Conservation (phyloP, 805 yeast species). For the Metschnikowia shivogae region DNA sequence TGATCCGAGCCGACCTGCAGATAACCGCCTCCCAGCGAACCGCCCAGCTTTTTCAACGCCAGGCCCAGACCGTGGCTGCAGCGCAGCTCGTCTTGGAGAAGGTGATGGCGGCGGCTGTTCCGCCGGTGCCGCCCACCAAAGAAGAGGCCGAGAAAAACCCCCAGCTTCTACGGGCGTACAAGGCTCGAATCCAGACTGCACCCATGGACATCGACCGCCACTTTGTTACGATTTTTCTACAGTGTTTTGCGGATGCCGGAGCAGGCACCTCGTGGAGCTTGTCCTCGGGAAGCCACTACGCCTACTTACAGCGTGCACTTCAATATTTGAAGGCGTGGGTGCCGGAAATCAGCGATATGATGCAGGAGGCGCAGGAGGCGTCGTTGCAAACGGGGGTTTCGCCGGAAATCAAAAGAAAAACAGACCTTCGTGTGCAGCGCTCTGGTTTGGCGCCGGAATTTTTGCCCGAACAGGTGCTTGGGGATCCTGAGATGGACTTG, state of each 20-base stretch:
- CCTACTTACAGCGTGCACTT: slow-evolving; percentile 29
- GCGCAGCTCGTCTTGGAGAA: slow-evolving; percentile 27
- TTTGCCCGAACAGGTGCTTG: slow-evolving; percentile 14
- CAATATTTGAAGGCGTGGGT: slow-evolving; percentile 30
- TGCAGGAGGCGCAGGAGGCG: slow-evolving; percentile 6
- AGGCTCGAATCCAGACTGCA: slow-evolving; percentile 10
- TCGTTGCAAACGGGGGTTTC: background rate
- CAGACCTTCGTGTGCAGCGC: slow-evolving; percentile 7
- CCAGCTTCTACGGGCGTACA: slow-evolving; percentile 15
- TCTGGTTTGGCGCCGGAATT: slow-evolving; percentile 4
- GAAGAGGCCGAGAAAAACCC: slow-evolving; percentile 23
- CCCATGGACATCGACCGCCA: slow-evolving; percentile 28
- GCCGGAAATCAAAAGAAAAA: slow-evolving; percentile 6
- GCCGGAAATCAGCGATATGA: slow-evolving; percentile 25
- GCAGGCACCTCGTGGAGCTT: slow-evolving; percentile 26
- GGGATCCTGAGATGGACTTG: slow-evolving; percentile 8
- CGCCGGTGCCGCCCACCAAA: slow-evolving; percentile 33
- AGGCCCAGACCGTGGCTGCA: slow-evolving; percentile 24
- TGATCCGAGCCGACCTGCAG: slow-evolving; percentile 12
- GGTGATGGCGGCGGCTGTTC: slow-evolving; percentile 26
- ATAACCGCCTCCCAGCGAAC: slow-evolving; percentile 21
- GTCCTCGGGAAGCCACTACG: slow-evolving; percentile 27
- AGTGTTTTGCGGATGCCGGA: slow-evolving; percentile 24
- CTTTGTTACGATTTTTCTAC: slow-evolving; percentile 29
- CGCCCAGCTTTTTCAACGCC: slow-evolving; percentile 22